Evolutionary conservation across 805 yeast species (phyloP).

Genomic region (Maudiozyma saulgeensis): DNA sequence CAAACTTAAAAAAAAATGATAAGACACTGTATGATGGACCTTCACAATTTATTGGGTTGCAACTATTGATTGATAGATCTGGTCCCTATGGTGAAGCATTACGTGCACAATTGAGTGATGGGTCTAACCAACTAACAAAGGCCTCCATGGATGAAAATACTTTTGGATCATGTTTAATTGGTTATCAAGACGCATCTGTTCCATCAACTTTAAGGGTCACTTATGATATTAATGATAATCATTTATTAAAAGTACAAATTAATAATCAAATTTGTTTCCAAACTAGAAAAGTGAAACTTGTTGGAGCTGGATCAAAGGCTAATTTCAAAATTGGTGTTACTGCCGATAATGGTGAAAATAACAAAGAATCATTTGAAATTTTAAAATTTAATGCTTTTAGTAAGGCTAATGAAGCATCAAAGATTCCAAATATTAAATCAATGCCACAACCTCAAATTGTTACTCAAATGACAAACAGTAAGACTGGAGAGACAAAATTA

Average conservation of each 20-base stretch:
- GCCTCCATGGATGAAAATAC: conserved; percentile 27
- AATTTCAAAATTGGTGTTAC: conserved; percentile 42
- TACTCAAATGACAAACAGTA: conserved; percentile 32
- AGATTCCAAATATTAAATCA: conserved; percentile 44
- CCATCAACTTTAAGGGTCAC: conserved; percentile 62
- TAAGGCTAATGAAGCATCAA: conserved; percentile 43
- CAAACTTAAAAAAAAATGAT: conserved; percentile 10
- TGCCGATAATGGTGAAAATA: conserved; percentile 35
- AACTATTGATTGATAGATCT: conserved; percentile 46
- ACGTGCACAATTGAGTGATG: conserved; percentile 54
- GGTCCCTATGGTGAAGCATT: conserved; percentile 41
- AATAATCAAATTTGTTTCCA: conserved; percentile 66
- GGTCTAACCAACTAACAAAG: conserved; percentile 29
- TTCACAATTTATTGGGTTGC: conserved; percentile 50
- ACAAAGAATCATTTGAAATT: conserved; percentile 55
- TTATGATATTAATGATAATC: conserved; percentile 35
- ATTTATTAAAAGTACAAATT: conserved; percentile 52
- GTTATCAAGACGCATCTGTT: conserved; percentile 57
- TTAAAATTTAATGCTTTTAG: conserved; percentile 48
- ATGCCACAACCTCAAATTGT: conserved; percentile 38
- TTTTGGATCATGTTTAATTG: conserved; percentile 48
- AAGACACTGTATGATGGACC: conserved; percentile 47
- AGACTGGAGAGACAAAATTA: conserved; percentile 26
- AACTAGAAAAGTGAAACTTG: conserved; percentile 43
- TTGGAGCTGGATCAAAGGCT: conserved; percentile 17